Evolutionary conservation across 495 filamentous ascomycete species (phyloP), one percentile per base, ranked within the genome.

Genomic region (Neurospora sp.): DNA sequence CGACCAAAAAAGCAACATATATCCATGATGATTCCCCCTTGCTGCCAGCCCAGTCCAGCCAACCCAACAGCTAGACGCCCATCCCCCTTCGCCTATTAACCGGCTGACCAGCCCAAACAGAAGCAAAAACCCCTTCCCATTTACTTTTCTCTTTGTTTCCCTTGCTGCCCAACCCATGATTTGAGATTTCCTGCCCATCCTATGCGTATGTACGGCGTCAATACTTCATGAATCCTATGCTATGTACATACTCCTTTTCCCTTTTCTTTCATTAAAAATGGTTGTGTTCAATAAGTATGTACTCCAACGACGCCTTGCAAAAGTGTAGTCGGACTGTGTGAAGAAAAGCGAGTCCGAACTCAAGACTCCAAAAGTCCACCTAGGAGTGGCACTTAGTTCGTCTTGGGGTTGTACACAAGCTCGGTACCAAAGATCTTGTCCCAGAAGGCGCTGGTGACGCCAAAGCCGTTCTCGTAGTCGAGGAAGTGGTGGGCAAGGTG

Each of bases 401-500:
- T 82, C 85, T 92, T 93, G 37, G 86, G 84, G 1, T 83, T 78
- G 47, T 37, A 53, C n/a, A 59, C 81, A 35, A 99, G 82, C 83
- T 96, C 91, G 20, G 96, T 99, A 69, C 93, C 92, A 78, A 99
- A 99, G 1, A 98, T 83, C 10, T 81, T 83, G 80, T 99, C 96
- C 96, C 96, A 99, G 87, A 99, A 96, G 45, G 90, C 89, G 83
- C 92, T 97, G n/a, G 96, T 98, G 38, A 99, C 96, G 31, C 96
- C 96, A 74, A 98, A 99, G n/a, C 96, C 96, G 73, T 96, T 94
- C 81, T 98, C 92, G 80, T 91, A 98, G 78, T 99, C 96, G 37
- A 93, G 91, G 79, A 96, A 99, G 83, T 99, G 96, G 80, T 99
- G 96, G 78, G 93, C 88, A 42, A 99, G 90, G 78, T 99, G 96